phyloP scores from a whole-genome alignment of 1,284 basidiomycete species.

The Marasmius oreades region DNA sequence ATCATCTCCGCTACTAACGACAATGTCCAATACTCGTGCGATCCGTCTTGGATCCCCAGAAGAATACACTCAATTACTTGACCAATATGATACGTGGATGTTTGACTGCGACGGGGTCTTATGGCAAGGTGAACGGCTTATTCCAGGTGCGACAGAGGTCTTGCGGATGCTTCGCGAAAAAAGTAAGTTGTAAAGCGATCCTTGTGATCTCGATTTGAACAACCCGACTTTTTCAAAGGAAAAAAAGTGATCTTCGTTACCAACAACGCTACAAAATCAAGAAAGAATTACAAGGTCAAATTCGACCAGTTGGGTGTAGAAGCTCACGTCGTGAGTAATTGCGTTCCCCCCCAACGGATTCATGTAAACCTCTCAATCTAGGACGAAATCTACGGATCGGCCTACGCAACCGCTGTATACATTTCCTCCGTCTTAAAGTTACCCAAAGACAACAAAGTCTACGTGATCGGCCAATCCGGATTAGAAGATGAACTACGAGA shows the following conservation, averaged over 20 bases:
- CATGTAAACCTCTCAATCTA: constrained; percentile 28
- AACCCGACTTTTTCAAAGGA: constrained; percentile 35
- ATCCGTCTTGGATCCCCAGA: constrained; percentile 37
- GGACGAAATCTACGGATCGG: constrained; percentile 96
- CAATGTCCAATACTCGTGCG: background rate
- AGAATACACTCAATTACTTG: constrained; percentile 60
- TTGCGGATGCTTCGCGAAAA: constrained; percentile 62
- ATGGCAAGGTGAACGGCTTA: constrained; percentile 82
- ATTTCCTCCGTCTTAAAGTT: constrained; percentile 86
- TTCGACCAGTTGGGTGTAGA: constrained; percentile 89
- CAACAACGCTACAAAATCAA: constrained; percentile 96
- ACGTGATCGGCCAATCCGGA: constrained; percentile 91
- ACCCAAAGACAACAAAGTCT: constrained; percentile 91
- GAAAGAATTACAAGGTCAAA: constrained; percentile 84
- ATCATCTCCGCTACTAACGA: background rate
- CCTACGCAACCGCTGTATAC: constrained; percentile 92
- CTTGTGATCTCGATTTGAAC: background rate
- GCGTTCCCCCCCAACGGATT: constrained; percentile 15
- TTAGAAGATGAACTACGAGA: constrained; percentile 89
- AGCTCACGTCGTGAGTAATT: constrained; percentile 67
- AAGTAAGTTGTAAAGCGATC: constrained; percentile 60
- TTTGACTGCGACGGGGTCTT: constrained; percentile 98
- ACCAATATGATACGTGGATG: constrained; percentile 88
- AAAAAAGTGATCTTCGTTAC: constrained; percentile 95
- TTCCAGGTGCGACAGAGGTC: constrained; percentile 76